These are phyloP conservation scores for Clavulina sp. DNA, from an alignment of 768 basidiomycete genomes.

Conservation along the genomic window DNA sequence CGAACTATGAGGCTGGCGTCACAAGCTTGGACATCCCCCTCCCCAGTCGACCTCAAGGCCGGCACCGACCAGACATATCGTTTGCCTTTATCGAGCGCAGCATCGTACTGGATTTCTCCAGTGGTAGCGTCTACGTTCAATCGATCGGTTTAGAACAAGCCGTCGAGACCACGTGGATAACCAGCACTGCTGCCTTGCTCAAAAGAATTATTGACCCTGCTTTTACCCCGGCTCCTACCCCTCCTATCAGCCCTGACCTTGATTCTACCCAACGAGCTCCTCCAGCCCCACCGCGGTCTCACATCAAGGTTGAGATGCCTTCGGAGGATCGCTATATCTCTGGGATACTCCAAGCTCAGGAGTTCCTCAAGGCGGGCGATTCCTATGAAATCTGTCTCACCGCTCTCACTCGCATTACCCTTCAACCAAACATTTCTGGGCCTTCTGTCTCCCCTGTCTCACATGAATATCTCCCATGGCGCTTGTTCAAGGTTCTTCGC, in stretches of 20 bases:
- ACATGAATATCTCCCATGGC: no score
- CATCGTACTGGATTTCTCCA: constrained; percentile 42
- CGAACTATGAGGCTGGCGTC: constrained; percentile 68
- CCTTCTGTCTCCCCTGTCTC: not conserved
- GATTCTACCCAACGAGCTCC: not conserved
- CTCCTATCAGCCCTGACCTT: not conserved
- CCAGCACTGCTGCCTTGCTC: not conserved
- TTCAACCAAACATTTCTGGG: not conserved
- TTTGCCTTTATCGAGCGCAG: constrained; percentile 65
- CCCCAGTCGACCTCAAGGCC: constrained; percentile 14
- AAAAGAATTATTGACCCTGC: not conserved
- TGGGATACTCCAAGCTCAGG: constrained; percentile 52
- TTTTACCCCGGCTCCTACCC: constrained; percentile 2
- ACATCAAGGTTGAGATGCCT: constrained; percentile 1
- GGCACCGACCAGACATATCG: constrained; percentile 44
- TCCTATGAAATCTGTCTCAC: constrained; percentile 91
- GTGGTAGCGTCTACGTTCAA: constrained; percentile 40
- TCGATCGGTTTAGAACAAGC: constrained; percentile 26
- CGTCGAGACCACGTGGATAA: constrained; percentile 42
- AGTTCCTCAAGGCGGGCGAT: constrained; percentile 63
- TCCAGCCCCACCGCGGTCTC: no score
- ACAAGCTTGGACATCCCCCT: constrained; percentile 32
- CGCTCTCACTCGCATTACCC: constrained; percentile 35
- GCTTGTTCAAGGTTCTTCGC: constrained; percentile 54
- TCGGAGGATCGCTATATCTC: constrained; percentile 33